phyloP scores from a whole-genome alignment of 2,329 filamentous ascomycete genomes.

The Bipolaris bicolor region DNA sequence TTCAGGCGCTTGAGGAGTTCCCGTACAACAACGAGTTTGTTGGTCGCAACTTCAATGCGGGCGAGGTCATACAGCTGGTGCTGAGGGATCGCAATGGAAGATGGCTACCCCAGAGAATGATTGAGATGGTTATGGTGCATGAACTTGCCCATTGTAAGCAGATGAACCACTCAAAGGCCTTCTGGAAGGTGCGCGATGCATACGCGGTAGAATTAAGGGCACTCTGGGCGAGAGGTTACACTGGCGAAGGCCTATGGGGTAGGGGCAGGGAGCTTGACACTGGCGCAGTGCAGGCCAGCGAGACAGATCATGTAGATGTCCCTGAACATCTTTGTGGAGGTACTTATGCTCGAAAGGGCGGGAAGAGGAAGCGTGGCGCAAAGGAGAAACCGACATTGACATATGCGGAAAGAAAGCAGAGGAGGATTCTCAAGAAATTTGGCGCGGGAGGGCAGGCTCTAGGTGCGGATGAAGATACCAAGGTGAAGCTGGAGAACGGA shows the following conservation, averaged over 20 bases:
- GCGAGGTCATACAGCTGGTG: constrained; percentile 85
- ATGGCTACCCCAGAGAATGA: constrained; percentile 83
- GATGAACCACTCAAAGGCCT: constrained; percentile 85
- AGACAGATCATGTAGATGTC: constrained; percentile 35
- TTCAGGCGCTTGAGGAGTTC: constrained; percentile 74
- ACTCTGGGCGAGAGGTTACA: constrained; percentile 74
- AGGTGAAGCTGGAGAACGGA: constrained; percentile 71
- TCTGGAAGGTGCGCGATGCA: constrained; percentile 78
- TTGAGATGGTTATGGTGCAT: constrained; percentile 96
- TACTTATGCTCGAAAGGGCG: constrained; percentile 67
- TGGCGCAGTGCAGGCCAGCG: constrained; percentile 32
- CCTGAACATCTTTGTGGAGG: constrained; percentile 77
- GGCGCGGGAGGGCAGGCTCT: constrained; percentile 71
- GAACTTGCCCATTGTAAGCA: constrained; percentile 87
- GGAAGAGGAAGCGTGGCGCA: constrained; percentile 55
- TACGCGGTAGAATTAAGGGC: constrained; percentile 74
- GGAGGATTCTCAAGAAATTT: constrained; percentile 76
- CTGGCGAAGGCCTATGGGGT: constrained; percentile 85
- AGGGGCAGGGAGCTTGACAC: constrained; percentile 68
- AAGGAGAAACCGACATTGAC: constrained; percentile 59
- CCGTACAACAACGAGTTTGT: constrained; percentile 82
- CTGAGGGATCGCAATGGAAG: constrained; percentile 67
- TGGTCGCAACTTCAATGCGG: constrained; percentile 88
- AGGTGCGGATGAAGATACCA: constrained; percentile 70
- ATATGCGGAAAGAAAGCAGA: constrained; percentile 75